Evolutionary conservation across 371 early-diverging fungal species (phyloP).

Genomic region (Mortierella sp.): DNA sequence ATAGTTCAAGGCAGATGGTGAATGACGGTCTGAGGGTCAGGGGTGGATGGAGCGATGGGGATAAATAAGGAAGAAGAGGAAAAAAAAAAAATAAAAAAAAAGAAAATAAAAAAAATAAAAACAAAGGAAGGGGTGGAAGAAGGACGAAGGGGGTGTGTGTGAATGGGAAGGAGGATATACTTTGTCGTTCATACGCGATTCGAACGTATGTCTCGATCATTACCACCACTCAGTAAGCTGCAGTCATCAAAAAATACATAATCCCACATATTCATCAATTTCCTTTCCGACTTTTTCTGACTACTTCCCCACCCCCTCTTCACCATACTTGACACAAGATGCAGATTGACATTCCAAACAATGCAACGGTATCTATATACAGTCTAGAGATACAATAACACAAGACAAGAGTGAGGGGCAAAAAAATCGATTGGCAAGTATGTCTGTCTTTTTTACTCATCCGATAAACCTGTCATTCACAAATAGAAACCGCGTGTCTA

Average conservation of each 20-base stretch:
- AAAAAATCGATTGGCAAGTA: too few relatives aligned
- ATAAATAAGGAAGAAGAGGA: neutral
- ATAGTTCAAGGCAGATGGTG: neutral
- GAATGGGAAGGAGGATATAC: neutral
- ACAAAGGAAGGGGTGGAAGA: neutral
- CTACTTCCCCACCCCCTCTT: too few relatives aligned
- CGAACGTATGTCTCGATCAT: neutral
- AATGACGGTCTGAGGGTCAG: neutral
- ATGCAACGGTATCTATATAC: neutral
- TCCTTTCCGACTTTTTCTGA: too few relatives aligned
- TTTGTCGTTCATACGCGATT: conserved; percentile 4
- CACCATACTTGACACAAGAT: neutral
- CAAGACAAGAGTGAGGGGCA: too few relatives aligned
- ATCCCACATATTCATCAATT: too few relatives aligned
- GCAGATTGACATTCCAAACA: neutral
- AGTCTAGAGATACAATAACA: too few relatives aligned
- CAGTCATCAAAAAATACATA: neutral
- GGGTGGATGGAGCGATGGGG: neutral
- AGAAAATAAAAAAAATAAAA: neutral
- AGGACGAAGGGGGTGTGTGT: neutral
- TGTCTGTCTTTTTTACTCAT: neutral
- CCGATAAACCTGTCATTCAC: neutral
- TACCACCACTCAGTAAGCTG: neutral
- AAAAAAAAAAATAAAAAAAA: neutral
- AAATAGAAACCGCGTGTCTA: neutral